Percentiles rank a stretch among this genome's conserved stretches.
These are phyloP conservation scores for Fraxinus anomala DNA, from an alignment of 257 asterid species.

Conservation along the genomic window DNA sequence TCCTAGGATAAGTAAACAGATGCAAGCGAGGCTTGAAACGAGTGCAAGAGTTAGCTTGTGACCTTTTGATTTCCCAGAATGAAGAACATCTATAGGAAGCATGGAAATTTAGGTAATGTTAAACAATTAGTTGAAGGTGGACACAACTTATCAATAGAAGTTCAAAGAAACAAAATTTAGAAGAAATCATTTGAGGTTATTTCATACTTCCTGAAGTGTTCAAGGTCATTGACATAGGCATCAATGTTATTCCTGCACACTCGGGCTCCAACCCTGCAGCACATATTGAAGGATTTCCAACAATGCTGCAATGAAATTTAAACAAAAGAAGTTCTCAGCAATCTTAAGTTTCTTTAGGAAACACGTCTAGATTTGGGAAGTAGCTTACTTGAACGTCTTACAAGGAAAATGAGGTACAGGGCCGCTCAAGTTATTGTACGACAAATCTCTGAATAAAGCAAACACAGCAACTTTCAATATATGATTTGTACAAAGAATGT, in stretches of 20 bases:
- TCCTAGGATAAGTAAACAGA: constrained; percentile 58
- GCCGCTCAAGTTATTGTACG: constrained; percentile 93
- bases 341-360: constrained; percentile 12
- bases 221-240: constrained; percentile 91
- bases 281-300: constrained; percentile 87
- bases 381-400: constrained; percentile 79
- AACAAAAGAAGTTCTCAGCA: constrained; percentile 11
- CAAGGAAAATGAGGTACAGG: constrained; percentile 76
- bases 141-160: not conserved
- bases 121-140: not conserved
- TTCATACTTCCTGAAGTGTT: constrained; percentile 64
- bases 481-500: not conserved
- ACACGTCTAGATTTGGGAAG: constrained; percentile 2
- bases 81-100: constrained; percentile 43
- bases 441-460: constrained; percentile 68
- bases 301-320: constrained; percentile 46
- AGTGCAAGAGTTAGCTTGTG: constrained; percentile 70
- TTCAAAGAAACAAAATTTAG: not conserved
- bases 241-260: constrained; percentile 60
- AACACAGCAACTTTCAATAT: constrained; percentile 22
- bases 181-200: not conserved
- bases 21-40: constrained; percentile 64
- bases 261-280: constrained; percentile 58
- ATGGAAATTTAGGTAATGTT: constrained; percentile 14
- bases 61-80: constrained; percentile 48